phyloP scores from a whole-genome alignment of 2,329 filamentous ascomycete species.

The Fusarium neocosmosporiellum region DNA sequence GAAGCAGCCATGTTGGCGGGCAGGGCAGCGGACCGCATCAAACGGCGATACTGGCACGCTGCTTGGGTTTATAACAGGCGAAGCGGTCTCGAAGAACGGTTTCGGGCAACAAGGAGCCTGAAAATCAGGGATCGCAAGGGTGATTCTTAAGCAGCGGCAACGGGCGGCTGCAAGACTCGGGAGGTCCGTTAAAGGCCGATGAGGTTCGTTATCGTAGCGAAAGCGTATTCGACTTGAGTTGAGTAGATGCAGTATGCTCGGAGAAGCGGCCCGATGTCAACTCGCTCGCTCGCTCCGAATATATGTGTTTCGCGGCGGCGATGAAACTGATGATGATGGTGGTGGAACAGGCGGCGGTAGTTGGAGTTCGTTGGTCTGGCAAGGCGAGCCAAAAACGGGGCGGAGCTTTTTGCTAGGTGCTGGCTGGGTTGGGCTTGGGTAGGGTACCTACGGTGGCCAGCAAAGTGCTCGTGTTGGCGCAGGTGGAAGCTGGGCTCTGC shows the following conservation, averaged over 20 bases:
- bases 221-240: not conserved
- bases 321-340: conserved; percentile 22
- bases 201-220: not conserved
- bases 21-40: conserved; percentile 22
- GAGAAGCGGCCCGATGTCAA: not conserved
- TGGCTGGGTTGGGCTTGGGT: conserved; percentile 32
- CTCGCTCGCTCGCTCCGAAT: not conserved
- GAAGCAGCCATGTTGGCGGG: conserved; percentile 39
- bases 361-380: conserved; percentile 28
- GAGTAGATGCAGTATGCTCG: not conserved
- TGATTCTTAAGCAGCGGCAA: conserved; percentile 32
- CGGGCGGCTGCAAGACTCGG: conserved; percentile 14
- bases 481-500: conserved; percentile 7
- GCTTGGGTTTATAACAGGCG: not conserved
- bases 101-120: conserved; percentile 16
- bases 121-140: conserved; percentile 30
- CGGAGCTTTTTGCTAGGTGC: conserved; percentile 24
- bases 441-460: conserved; percentile 30
- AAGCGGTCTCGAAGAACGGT: conserved; percentile 11
- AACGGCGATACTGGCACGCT: conserved; percentile 11
- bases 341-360: conserved; percentile 18
- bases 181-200: not conserved
- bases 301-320: conserved; percentile 14
- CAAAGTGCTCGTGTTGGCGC: conserved; percentile 20
- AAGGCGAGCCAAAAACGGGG: conserved; percentile 31